A percentile compares a stretch with the other conserved stretches of the same genome.
Evolutionary conservation across 306 rosid species (phyloP).

Genomic region (Gastrolobium bilobum): DNA sequence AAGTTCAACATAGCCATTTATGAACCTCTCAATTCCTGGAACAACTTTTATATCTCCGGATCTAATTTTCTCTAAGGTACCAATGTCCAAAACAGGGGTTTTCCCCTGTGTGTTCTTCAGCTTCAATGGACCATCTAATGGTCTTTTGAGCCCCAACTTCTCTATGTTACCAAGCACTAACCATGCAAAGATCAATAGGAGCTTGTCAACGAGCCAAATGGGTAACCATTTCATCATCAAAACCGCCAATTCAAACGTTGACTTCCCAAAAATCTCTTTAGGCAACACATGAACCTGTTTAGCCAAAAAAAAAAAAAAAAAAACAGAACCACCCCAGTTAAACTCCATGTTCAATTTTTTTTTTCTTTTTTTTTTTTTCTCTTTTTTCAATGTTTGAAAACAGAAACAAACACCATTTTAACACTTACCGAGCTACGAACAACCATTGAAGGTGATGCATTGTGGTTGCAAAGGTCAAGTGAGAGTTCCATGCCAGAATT

Average conservation of each 20-base stretch:
- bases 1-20: constrained; percentile 58
- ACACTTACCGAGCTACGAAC: constrained; percentile 84
- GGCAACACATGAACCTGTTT: constrained; percentile 89
- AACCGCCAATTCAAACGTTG: constrained; percentile 82
- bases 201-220: constrained; percentile 80
- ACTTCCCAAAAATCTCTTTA: constrained; percentile 76
- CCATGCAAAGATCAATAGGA: constrained; percentile 74
- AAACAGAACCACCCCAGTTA: constrained; percentile 55
- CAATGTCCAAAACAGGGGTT: constrained; percentile 95
- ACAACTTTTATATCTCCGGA: constrained; percentile 82
- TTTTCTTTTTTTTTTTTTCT: not conserved
- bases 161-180: constrained; percentile 71
- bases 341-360: constrained; percentile 15
- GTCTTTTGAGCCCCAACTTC: constrained; percentile 80
- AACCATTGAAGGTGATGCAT: constrained; percentile 85
- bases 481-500: constrained; percentile 98
- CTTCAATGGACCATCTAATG: constrained; percentile 76
- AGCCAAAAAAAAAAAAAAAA: constrained; percentile 46
- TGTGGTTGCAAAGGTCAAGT: constrained; percentile 85
- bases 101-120: constrained; percentile 81
- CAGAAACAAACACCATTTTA: not conserved
- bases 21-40: constrained; percentile 73
- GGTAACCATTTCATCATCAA: constrained; percentile 86
- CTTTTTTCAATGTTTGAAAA: too few species aligned
- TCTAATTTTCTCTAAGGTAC: constrained; percentile 79